Evolutionary conservation across 495 filamentous ascomycete species (phyloP), one percentile per base, ranked within the genome.

Genomic region (Pyronema domesticum): DNA sequence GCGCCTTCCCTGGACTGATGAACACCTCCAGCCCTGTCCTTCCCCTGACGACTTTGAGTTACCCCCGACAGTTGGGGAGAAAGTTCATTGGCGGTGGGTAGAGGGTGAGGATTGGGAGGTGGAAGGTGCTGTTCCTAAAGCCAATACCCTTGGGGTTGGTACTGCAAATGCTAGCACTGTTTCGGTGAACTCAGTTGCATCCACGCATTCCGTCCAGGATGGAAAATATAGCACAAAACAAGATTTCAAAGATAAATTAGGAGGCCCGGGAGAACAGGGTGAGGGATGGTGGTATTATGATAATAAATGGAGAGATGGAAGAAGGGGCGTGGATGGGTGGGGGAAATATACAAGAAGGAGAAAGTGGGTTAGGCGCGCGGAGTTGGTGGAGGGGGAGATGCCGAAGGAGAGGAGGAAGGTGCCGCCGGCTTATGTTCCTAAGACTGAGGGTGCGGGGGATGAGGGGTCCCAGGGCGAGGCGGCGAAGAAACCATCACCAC

Each of bases 281-380:
- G 78, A 79, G 53, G 91, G 91, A 2, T 99, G 91, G 91, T 83
- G 94, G 44, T 99, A 91, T 68, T 95, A 94, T 69, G 91, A 99
- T 67, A 96, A 89, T 68, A 95, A 95, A 80, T 98, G 91, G 91
- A 81, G 85, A 64, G 86, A 94, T 61, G 89, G 88, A 30, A 82
- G 85, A 13, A 78, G 89, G 44, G 88, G 83, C 7, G 79, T 81
- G 64, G 91, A 96, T 58, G 84, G 88, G 40, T 99, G 93, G 93
- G 86, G 87, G 23, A 79, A 87, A 34, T 99, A 94, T 70, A 99
- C 91, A 0, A 78, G 91, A 23, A 78, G 91, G 9, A 73, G 91
- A 51, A 99, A 96, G 67, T 99, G 91, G 91, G 87, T 82, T 63
- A 81, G 93, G 33, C 91, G 95, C 61, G 91, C 93, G 23, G 93